Base-by-base conservation (phyloP, 179 eudicot species). In the Nepenthes alata region DNA sequence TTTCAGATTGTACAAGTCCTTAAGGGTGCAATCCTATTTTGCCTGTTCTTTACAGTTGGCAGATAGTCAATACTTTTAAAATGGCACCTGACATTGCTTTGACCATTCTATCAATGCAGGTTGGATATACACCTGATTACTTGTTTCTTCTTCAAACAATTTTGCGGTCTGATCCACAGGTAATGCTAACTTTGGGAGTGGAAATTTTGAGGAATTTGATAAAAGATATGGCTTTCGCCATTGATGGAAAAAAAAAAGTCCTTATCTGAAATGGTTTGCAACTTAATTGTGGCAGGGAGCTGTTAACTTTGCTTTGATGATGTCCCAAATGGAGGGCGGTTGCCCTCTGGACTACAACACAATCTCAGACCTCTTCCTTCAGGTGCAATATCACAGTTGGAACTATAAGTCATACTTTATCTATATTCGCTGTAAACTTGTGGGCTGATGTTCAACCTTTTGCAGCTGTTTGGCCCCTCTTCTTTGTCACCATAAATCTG, bases 281-380 rank as follows among this genome's bases (percentile, higher is more conserved):
- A 61, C 38, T 13, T 13, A 54, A 53, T 57, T 37, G 49, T 73
- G 49, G 54, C 83, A 93, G 98, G 98, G 97, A 69, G 98, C 98
- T 70, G 98, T 93, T 58, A 93, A 89, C 72, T 93, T 93, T 79
- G 94, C 98, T 60, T 69, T 93, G 37, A 93, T 93, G 98, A 85
- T 93, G 98, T 83, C 98, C 47, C 95, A 93, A 87, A 93, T 93
- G 98, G 98, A 93, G 67, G 98, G 98, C 44, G 98, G 98, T 58
- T 89, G 95, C 65, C 98, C 98, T 10, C 67, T 93, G 67, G 98
- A 93, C 74, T 93, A 93, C 82, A 93, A 93, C 71, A 93, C 98
- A 7, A 93, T 93, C 55, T 89, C 97, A 0, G 98, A 93, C 74
- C 86, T 93, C 64, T 93, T 93, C 72, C 93, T 93, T 70, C 98